These are phyloP conservation scores for Raffaelea ambrosiae DNA, from an alignment of 2,329 filamentous ascomycete species.

Conservation along the genomic window DNA sequence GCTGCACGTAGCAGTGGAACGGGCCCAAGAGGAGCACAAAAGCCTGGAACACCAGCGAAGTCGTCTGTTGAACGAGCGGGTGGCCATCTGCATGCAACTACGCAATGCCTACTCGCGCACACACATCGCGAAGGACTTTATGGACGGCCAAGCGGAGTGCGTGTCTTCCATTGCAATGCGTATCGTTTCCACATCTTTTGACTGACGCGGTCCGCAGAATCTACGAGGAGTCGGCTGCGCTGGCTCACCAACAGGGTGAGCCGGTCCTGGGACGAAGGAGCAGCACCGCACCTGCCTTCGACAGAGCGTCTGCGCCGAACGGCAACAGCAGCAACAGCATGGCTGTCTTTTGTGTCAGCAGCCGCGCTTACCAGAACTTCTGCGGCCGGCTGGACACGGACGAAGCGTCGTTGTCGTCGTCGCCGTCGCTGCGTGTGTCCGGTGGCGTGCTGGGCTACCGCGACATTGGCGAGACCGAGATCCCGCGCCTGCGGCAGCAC, in stretches of 20 bases:
- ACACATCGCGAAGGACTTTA: constrained; percentile 51
- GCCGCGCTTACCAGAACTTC: constrained; percentile 55
- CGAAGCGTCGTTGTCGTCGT: constrained; percentile 2
- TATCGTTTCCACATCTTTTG: not conserved
- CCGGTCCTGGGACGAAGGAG: too few relatives aligned
- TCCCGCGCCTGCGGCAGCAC: constrained; percentile 50
- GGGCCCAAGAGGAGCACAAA: constrained; percentile 9
- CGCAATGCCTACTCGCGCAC: constrained; percentile 47
- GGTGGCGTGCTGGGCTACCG: constrained; percentile 40
- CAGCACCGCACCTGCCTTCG: too few relatives aligned
- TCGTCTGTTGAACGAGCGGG: constrained; percentile 17
- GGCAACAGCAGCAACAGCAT: constrained; percentile 23
- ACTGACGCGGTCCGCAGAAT: constrained; percentile 24
- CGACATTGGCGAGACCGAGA: constrained; percentile 44
- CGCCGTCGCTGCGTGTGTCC: not conserved
- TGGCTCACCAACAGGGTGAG: too few relatives aligned
- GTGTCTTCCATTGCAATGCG: constrained; percentile 6
- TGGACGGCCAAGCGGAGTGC: constrained; percentile 46
- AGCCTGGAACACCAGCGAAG: not conserved
- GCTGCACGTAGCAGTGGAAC: constrained; percentile 17
- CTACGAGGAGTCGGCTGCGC: constrained; percentile 39
- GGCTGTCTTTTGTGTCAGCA: constrained; percentile 58
- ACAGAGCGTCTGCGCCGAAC: too few relatives aligned
- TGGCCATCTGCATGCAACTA: constrained; percentile 37
- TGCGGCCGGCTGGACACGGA: constrained; percentile 45